Evolutionary conservation across 441 rosid species (phyloP).

Genomic region (Erysimum cheiri): DNA sequence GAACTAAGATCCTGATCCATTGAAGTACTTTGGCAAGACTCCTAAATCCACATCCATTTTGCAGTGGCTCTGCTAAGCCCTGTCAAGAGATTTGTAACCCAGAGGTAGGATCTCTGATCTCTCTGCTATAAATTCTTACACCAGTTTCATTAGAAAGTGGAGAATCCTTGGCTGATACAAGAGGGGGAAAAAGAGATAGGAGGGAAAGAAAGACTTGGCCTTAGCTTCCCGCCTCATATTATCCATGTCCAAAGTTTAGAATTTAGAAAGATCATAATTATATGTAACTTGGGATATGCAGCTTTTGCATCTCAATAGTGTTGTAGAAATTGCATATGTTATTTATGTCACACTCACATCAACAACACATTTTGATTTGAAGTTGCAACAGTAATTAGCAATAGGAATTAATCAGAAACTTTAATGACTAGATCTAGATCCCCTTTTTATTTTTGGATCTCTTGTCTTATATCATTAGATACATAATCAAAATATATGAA

Average conservation of each 20-base stretch:
- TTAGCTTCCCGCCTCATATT: slow-evolving; percentile 51
- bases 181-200: slow-evolving; percentile 43
- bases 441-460: neutral
- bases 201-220: slow-evolving; percentile 66
- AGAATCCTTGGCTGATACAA: slow-evolving; percentile 53
- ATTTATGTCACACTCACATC: slow-evolving; percentile 16
- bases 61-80: slow-evolving; percentile 89
- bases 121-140: slow-evolving; percentile 74
- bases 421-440: neutral
- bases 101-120: slow-evolving; percentile 50
- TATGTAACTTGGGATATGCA: slow-evolving; percentile 21
- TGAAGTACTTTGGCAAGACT: slow-evolving; percentile 30
- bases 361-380: slow-evolving; percentile 1
- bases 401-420: neutral
- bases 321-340: slow-evolving; percentile 7
- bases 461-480: slow-evolving; percentile 12
- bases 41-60: slow-evolving; percentile 61
- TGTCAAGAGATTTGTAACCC: slow-evolving; percentile 79
- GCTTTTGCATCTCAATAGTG: neutral
- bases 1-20: slow-evolving; percentile 64
- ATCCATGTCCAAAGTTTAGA: slow-evolving; percentile 47
- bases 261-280: slow-evolving; percentile 38
- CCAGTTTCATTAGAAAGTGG: slow-evolving; percentile 68
- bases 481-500: slow-evolving; percentile 25
- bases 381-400: neutral